Evolutionary conservation across 2,329 filamentous ascomycete genomes (phyloP).

Genomic region (Fusarium stilboides): DNA sequence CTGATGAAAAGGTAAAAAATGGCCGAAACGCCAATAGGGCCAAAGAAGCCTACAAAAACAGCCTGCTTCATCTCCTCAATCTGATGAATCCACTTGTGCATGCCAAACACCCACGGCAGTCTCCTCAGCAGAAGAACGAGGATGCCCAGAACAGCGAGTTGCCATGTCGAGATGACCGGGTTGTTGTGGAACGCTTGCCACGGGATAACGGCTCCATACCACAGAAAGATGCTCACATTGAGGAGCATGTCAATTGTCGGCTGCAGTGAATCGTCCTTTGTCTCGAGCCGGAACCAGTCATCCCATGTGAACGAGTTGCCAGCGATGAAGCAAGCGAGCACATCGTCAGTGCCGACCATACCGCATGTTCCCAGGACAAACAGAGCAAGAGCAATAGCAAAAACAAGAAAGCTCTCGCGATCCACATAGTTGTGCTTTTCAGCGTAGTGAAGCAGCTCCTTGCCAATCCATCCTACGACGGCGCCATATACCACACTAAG

Average conservation of each 20-base stretch:
- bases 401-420: slow-evolving; percentile 88
- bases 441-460: slow-evolving; percentile 86
- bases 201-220: slow-evolving; percentile 89
- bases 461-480: slow-evolving; percentile 83
- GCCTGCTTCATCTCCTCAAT: slow-evolving; percentile 83
- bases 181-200: slow-evolving; percentile 81
- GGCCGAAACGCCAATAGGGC: slow-evolving; percentile 90
- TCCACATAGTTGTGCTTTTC: slow-evolving; percentile 87
- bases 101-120: slow-evolving; percentile 80
- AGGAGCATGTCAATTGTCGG: slow-evolving; percentile 96
- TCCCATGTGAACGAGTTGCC: slow-evolving; percentile 94
- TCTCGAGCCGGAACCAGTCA: slow-evolving; percentile 93
- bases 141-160: slow-evolving; percentile 80
- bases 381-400: slow-evolving; percentile 86
- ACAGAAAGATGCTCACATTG: slow-evolving; percentile 90
- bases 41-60: slow-evolving; percentile 92
- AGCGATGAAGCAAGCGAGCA: slow-evolving; percentile 92
- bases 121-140: slow-evolving; percentile 84
- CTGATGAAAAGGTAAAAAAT: slow-evolving; percentile 91
- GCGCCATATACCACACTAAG: slow-evolving; percentile 85
- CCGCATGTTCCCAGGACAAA: slow-evolving; percentile 92
- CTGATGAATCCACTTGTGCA: slow-evolving; percentile 84
- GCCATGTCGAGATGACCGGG: slow-evolving; percentile 78
- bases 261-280: slow-evolving; percentile 91
- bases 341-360: slow-evolving; percentile 89